phyloP scores from a whole-genome alignment of 768 basidiomycete genomes.

The Tulasnella sp. region DNA sequence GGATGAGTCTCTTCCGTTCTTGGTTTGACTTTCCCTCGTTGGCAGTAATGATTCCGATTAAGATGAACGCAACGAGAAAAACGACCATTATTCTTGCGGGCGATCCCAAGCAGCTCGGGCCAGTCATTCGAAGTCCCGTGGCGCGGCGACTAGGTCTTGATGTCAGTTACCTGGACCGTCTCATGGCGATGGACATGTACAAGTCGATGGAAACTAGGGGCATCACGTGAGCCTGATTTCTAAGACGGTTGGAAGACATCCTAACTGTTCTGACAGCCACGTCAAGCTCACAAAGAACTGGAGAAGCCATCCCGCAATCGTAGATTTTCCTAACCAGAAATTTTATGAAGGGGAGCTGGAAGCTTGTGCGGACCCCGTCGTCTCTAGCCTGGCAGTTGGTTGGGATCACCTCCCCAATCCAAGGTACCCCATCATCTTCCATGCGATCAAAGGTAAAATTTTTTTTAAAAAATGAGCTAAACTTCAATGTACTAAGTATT shows the following conservation, averaged over 20 bases:
- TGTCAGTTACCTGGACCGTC: conserved; percentile 57
- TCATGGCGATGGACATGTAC: conserved; percentile 46
- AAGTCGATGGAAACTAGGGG: conserved; percentile 23
- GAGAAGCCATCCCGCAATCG: conserved; percentile 58
- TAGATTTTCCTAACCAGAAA: conserved; percentile 55
- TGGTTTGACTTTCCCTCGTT: conserved; percentile 45
- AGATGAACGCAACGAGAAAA: conserved; percentile 49
- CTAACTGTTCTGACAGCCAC: conserved; percentile 40
- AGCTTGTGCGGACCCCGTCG: conserved; percentile 41
- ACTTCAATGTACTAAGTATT: background rate
- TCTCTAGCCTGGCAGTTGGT: conserved; percentile 29
- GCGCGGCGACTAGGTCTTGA: conserved; percentile 58
- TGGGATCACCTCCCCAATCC: background rate
- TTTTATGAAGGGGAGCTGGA: conserved; percentile 58
- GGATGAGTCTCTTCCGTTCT: conserved; percentile 42
- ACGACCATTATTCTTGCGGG: conserved; percentile 64
- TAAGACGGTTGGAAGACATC: too few relatives aligned
- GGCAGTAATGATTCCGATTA: conserved; percentile 61
- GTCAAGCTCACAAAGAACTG: conserved; percentile 63
- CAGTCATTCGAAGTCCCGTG: conserved; percentile 56
- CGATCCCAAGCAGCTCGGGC: conserved; percentile 68
- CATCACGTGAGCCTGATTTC: background rate
- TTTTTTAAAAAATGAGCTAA: too few relatives aligned
- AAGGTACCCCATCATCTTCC: conserved; percentile 15
- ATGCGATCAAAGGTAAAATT: conserved; percentile 7